Conservation (phyloP, 352 stramenopile genomes). For the Elongisporangium undulatum region DNA sequence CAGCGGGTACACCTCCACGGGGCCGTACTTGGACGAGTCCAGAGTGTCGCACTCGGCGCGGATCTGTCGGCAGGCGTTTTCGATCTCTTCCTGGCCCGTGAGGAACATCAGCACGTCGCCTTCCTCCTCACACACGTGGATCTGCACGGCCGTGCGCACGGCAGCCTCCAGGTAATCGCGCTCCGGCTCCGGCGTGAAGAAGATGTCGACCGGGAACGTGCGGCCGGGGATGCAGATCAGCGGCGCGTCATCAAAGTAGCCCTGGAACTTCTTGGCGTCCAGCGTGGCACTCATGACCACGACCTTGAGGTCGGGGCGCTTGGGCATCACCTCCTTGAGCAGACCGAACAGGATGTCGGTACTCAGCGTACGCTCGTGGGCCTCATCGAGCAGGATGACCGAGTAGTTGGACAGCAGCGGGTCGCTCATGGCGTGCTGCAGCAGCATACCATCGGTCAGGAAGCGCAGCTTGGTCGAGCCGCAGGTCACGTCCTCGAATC, state of each 20-base stretch:
- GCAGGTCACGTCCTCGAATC: conserved; percentile 97
- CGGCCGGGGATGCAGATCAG: conserved; percentile 94
- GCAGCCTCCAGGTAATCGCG: conserved; percentile 97
- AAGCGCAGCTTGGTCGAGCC: conserved; percentile 80
- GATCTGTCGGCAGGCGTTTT: conserved; percentile 93
- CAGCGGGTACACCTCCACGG: conserved; percentile 93
- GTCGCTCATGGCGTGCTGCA: conserved; percentile 97
- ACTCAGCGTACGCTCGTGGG: conserved; percentile 96
- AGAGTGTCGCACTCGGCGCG: conserved; percentile 81
- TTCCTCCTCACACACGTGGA: conserved; percentile 96
- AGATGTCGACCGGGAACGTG: conserved; percentile 98
- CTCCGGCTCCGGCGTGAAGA: conserved; percentile 97
- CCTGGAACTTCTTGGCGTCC: conserved; percentile 95
- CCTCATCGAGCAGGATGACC: conserved; percentile 97
- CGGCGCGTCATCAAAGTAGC: conserved; percentile 94
- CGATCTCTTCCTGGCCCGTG: conserved; percentile 98
- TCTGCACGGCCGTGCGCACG: conserved; percentile 88
- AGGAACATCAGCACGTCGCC: conserved; percentile 99
- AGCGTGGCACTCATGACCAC: conserved; percentile 99
- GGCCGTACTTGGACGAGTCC: conserved; percentile 93
- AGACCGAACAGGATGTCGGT: conserved; percentile 98
- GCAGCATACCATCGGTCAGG: conserved; percentile 93
- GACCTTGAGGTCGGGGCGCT: conserved; percentile 95
- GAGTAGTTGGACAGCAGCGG: conserved; percentile 94
- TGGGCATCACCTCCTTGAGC: conserved; percentile 95